Evolutionary conservation across 2,329 filamentous ascomycete genomes (phyloP).

Genomic region (Alternaria solani): DNA sequence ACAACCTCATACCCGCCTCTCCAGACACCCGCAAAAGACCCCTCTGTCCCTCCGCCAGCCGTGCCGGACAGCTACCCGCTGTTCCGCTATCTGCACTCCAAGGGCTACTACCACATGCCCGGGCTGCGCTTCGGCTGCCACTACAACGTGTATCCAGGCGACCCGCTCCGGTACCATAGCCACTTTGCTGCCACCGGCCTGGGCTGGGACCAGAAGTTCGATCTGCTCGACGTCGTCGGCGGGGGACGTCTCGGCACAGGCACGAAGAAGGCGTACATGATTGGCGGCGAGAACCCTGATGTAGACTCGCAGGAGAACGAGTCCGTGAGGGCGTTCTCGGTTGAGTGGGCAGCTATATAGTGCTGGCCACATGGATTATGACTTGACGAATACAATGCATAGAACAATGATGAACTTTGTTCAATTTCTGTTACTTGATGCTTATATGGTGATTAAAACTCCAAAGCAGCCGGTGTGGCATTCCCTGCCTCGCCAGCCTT

Average conservation of each 20-base stretch:
- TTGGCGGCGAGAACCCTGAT: constrained; percentile 69
- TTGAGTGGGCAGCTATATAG: constrained; percentile 94
- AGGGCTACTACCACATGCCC: constrained; percentile 87
- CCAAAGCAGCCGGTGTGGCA: constrained; percentile 11
- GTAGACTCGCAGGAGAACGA: constrained; percentile 44
- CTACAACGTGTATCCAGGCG: constrained; percentile 94
- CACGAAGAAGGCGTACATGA: constrained; percentile 93
- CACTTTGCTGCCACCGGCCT: constrained; percentile 89
- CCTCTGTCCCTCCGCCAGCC: constrained; percentile 42
- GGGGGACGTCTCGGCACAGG: constrained; percentile 89
- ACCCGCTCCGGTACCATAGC: constrained; percentile 92
- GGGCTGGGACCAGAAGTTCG: constrained; percentile 87
- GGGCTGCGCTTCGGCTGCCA: constrained; percentile 93
- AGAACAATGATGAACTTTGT: constrained; percentile 7
- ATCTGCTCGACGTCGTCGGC: constrained; percentile 83
- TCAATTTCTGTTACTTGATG: neutral
- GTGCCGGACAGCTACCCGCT: constrained; percentile 68
- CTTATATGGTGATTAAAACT: constrained; percentile 13
- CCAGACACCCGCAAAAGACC: constrained; percentile 21
- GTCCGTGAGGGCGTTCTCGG: constrained; percentile 75
- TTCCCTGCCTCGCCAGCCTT: constrained; percentile 34
- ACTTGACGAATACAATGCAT: constrained; percentile 14
- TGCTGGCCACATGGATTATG: constrained; percentile 7
- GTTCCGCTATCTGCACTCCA: constrained; percentile 79
- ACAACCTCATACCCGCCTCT: constrained; percentile 56